These are phyloP conservation scores for Zanthoxylum bungeanum DNA, from an alignment of 345 rosid genomes.

Conservation along the genomic window DNA sequence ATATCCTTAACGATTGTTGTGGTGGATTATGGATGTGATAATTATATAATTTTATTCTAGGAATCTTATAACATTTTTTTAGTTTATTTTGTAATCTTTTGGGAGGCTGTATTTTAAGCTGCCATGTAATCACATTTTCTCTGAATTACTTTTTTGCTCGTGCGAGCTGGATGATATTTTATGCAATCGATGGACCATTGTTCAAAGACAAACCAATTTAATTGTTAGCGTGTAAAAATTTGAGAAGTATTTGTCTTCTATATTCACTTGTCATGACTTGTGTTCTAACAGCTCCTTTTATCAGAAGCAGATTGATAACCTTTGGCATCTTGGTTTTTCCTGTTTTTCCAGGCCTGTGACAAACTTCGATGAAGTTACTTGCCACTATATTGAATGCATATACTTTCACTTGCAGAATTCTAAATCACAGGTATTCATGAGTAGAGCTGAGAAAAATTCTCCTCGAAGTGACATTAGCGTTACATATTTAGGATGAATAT, in stretches of 20 bases:
- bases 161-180: neutral
- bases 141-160: neutral
- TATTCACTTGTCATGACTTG: neutral
- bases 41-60: neutral
- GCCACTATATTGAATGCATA: slow-evolving; percentile 86
- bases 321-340: neutral
- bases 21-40: too few species aligned
- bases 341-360: slow-evolving; percentile 58
- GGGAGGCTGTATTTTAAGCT: neutral
- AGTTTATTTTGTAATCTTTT: neutral
- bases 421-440: slow-evolving; percentile 49
- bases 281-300: neutral
- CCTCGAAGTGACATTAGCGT: neutral
- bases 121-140: neutral
- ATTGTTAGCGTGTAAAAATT: neutral
- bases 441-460: neutral
- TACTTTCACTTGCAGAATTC: slow-evolving; percentile 57
- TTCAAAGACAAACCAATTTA: neutral
- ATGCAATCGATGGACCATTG: neutral
- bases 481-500: neutral
- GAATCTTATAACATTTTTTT: neutral
- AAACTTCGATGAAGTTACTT: slow-evolving; percentile 80
- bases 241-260: neutral
- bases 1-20: neutral
- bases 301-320: neutral